These are phyloP conservation scores for Talaromyces albobiverticillius DNA, from an alignment of 2,329 filamentous ascomycete species.

Conservation along the genomic window DNA sequence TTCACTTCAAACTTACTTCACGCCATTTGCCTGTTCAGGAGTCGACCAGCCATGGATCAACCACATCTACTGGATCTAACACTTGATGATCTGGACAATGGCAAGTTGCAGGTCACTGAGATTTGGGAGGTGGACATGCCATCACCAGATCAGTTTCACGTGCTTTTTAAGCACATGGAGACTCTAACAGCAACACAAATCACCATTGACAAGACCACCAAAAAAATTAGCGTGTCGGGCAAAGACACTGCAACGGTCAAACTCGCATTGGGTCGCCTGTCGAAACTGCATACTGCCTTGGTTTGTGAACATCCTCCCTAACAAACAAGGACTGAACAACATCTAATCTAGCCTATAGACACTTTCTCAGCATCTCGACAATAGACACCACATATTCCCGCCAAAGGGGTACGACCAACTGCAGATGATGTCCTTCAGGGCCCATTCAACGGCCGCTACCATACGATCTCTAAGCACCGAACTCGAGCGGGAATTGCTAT, in stretches of 20 bases:
- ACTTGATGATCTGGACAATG: neutral
- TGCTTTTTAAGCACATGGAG: neutral
- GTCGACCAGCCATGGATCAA: neutral
- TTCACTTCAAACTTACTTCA: too few relatives aligned
- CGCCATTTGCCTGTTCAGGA: too few relatives aligned
- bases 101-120: neutral
- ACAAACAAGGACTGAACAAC: neutral
- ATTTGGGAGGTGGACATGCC: neutral
- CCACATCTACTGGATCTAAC: neutral
- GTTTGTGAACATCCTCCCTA: slow-evolving; percentile 20
- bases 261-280: slow-evolving; percentile 26
- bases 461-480: neutral
- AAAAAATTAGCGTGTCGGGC: slow-evolving; percentile 27
- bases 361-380: neutral
- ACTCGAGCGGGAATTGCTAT: neutral
- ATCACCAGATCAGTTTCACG: neutral
- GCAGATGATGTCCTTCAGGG: neutral
- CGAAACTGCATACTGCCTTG: slow-evolving; percentile 25
- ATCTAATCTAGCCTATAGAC: neutral
- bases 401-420: neutral
- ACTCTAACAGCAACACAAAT: slow-evolving; percentile 27
- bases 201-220: slow-evolving; percentile 18
- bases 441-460: neutral
- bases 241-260: slow-evolving; percentile 22
- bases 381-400: slow-evolving; percentile 1